Base-by-base conservation (phyloP, 768 basidiomycete species). In the Phanerochaete carnosa region DNA sequence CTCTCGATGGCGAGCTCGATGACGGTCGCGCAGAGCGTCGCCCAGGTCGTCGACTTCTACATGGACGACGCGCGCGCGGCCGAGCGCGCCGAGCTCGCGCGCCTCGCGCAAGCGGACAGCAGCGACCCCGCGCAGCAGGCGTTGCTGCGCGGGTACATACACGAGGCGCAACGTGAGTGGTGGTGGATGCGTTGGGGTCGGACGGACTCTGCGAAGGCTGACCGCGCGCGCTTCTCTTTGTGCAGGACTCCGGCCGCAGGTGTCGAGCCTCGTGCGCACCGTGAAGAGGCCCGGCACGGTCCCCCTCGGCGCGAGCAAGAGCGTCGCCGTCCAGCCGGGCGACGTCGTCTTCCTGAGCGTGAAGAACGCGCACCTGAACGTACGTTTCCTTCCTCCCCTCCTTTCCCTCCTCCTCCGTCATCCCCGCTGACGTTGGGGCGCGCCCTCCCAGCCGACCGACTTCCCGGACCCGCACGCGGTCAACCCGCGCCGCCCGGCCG, bases 41-140 rank as follows among this genome's bases (percentile, higher is more conserved):
- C 78, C 6, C 73, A 81, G 45, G 76, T 84, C 22, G 68, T 86
- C 50, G 78, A 84, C 63, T 83, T 84, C 70, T 85, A 82, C 69
- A 68, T 86, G 26, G 77, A 78, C 43, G 77, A 78, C 39, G 68
- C 66, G 23, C 75, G 73, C 16, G 73, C 71, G 8, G 68, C 68
- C 50, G 79, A 83, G 61, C 69, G 74, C 12, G 72, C 67, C 0
- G 74, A 77, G 22, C 77, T 83, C 30, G 45, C 76, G 26, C 62
- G 70, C 47, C 71, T 83, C 0, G 35, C 45, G 26, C 39, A 43
- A 69, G 74, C 4, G 64, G 72, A 53, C 29, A 67, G 68, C 33
- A 68, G 68, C 6, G 76, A 77, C 60, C 50, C 65, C 3, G 62
- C 70, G 30, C 28, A 30, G 55, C 75, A 65, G 6, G 72, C 76